A percentile compares a stretch with the other conserved stretches of the same genome.
Evolutionary conservation across 2,329 filamentous ascomycete species (phyloP).

Genomic region (Ophiostoma tasmaniense): DNA sequence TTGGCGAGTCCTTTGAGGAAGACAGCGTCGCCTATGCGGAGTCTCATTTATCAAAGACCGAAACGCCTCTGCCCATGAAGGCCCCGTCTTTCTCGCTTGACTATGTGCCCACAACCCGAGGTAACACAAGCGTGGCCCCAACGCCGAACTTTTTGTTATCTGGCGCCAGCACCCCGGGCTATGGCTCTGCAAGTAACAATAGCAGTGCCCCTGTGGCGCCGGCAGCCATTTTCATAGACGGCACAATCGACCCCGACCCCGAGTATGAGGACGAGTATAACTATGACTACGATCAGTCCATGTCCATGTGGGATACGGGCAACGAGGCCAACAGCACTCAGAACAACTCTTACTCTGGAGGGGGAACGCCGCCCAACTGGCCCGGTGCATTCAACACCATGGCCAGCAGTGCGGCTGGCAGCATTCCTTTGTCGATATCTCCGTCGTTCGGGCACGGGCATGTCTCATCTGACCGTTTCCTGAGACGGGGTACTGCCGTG

Average conservation of each 20-base stretch:
- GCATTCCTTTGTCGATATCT: constrained; percentile 22
- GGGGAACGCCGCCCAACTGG: constrained; percentile 51
- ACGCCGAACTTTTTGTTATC: background rate
- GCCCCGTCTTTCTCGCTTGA: constrained; percentile 58
- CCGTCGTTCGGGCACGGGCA: constrained; percentile 39
- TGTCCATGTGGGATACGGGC: constrained; percentile 38
- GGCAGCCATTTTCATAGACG: constrained; percentile 17
- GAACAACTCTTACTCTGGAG: constrained; percentile 49
- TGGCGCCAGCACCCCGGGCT: constrained; percentile 31
- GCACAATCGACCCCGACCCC: constrained; percentile 19
- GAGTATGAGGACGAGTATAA: constrained; percentile 37
- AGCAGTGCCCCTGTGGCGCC: constrained; percentile 7
- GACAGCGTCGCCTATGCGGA: constrained; percentile 54
- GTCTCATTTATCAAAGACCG: constrained; percentile 46
- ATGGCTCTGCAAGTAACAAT: constrained; percentile 18
- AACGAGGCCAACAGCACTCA: constrained; percentile 1
- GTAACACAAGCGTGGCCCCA: background rate
- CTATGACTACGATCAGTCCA: constrained; percentile 44
- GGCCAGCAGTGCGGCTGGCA: background rate
- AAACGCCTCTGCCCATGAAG: constrained; percentile 57
- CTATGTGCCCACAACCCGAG: constrained; percentile 48
- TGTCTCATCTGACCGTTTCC: constrained; percentile 37
- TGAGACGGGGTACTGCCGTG: constrained; percentile 46
- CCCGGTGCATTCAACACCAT: constrained; percentile 13
- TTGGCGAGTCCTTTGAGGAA: constrained; percentile 50